A percentile compares a stretch with the other conserved stretches of the same genome.
These are phyloP conservation scores for Hanseniaspora uvarum DNA, from an alignment of 1,139 yeast genomes.

Conservation along the genomic window DNA sequence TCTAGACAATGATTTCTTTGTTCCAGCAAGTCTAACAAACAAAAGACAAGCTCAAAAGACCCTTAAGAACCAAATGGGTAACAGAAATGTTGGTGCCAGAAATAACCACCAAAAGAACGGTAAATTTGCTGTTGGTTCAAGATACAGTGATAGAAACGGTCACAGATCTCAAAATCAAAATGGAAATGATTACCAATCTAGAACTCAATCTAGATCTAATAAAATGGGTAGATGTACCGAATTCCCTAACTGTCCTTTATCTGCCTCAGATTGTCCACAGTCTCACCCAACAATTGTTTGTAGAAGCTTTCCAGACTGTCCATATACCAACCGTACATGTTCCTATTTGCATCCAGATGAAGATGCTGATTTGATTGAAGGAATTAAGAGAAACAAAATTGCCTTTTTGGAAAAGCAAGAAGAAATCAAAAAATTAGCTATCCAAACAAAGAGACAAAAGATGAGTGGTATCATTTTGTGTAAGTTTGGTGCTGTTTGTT, in stretches of 20 bases:
- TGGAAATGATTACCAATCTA: constrained; percentile 27
- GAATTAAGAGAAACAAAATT: constrained; percentile 49
- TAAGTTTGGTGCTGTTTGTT: constrained; percentile 64
- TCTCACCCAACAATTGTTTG: constrained; percentile 75
- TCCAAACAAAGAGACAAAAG: constrained; percentile 29
- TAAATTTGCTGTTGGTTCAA: constrained; percentile 13
- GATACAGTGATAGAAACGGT: constrained; percentile 20
- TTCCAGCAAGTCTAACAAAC: constrained; percentile 17
- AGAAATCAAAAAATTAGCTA: constrained; percentile 23
- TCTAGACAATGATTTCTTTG: constrained; percentile 17
- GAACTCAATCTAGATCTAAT: constrained; percentile 21
- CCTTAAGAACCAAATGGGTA: constrained; percentile 21
- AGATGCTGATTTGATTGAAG: constrained; percentile 61
- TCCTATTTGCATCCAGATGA: constrained; percentile 74
- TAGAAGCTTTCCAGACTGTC: constrained; percentile 67
- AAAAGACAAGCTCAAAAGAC: constrained; percentile 20
- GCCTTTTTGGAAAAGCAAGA: constrained; percentile 40
- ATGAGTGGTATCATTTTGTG: constrained; percentile 50
- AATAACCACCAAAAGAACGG: constrained; percentile 14
- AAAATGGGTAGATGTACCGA: constrained; percentile 61
- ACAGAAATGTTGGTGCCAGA: constrained; percentile 2
- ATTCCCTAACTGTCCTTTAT: constrained; percentile 63
- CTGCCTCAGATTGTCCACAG: constrained; percentile 50
- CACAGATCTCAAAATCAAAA: constrained; percentile 17
- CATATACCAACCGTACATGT: constrained; percentile 73